phyloP scores from a whole-genome alignment of 345 rosid species.

The Leavenworthia alabamica region DNA sequence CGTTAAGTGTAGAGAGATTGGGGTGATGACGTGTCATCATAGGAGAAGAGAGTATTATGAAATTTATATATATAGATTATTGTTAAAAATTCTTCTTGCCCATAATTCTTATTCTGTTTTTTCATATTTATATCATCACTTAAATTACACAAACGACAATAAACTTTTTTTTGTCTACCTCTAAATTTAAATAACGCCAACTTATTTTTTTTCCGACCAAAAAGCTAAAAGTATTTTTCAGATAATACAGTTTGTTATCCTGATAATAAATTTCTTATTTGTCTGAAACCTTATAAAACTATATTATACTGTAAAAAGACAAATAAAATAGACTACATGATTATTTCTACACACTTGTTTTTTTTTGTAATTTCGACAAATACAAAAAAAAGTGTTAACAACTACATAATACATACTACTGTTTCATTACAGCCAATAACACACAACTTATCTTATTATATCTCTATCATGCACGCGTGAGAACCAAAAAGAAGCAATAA shows the following conservation, averaged over 20 bases:
- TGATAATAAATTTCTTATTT: not conserved
- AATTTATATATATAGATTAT: not conserved
- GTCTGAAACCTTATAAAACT: not conserved
- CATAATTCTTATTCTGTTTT: not conserved
- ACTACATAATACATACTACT: not conserved
- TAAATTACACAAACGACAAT: not conserved
- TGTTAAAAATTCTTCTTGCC: not conserved
- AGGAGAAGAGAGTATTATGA: no score
- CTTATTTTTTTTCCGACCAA: not conserved
- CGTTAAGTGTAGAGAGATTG: no score
- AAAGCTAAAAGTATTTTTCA: not conserved
- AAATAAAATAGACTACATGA: not conserved
- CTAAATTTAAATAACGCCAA: constrained; percentile 4
- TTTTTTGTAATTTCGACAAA: constrained; percentile 7
- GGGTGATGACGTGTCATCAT: no score
- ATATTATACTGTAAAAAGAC: not conserved
- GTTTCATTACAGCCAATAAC: constrained; percentile 18
- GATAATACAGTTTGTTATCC: not conserved
- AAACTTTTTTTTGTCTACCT: constrained; percentile 15
- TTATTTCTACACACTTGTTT: constrained; percentile 1
- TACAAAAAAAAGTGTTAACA: constrained; percentile 8
- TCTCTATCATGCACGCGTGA: constrained; percentile 28
- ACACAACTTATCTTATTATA: constrained; percentile 19
- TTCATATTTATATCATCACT: not conserved
- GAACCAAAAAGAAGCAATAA: constrained; percentile 3